Percentiles rank a stretch among this genome's conserved stretches.
These are phyloP conservation scores for Umbelopsis ramanniana DNA, from an alignment of 192 early-diverging fungal genomes.

Conservation along the genomic window DNA sequence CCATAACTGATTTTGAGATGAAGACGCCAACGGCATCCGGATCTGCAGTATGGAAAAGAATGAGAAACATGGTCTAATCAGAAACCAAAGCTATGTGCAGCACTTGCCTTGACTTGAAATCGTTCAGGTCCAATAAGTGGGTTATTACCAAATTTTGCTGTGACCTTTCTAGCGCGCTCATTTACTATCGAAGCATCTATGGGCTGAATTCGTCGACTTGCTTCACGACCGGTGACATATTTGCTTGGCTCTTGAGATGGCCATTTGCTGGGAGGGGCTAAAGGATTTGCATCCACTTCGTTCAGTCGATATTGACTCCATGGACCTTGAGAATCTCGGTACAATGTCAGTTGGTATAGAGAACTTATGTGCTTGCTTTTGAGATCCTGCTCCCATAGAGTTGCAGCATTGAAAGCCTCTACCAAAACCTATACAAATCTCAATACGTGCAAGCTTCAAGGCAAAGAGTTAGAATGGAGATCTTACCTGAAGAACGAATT, in stretches of 20 bases:
- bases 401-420: constrained; percentile 35
- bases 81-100: background rate
- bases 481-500: constrained; percentile 46
- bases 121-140: constrained; percentile 7
- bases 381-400: constrained; percentile 46
- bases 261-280: constrained; percentile 30
- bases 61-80: background rate
- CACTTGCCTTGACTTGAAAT: constrained; percentile 24
- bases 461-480: too few relatives aligned
- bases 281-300: constrained; percentile 50
- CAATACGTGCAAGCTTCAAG: too few relatives aligned
- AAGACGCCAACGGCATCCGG: constrained; percentile 22
- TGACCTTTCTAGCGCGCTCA: background rate
- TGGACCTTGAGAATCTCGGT: constrained; percentile 48
- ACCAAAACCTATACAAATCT: constrained; percentile 34
- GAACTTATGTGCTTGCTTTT: constrained; percentile 45
- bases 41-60: background rate
- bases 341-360: constrained; percentile 41
- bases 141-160: background rate
- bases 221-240: background rate
- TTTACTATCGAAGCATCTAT: constrained; percentile 12
- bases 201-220: constrained; percentile 15
- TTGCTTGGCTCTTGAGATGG: constrained; percentile 42
- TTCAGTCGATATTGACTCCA: constrained; percentile 46
- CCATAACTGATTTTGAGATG: constrained; percentile 32